Percentiles rank a stretch among this genome's conserved stretches.
phyloP scores from a whole-genome alignment of 176 grass and related monocot species.

The sorghum (Sorghum bicolor) region DNA sequence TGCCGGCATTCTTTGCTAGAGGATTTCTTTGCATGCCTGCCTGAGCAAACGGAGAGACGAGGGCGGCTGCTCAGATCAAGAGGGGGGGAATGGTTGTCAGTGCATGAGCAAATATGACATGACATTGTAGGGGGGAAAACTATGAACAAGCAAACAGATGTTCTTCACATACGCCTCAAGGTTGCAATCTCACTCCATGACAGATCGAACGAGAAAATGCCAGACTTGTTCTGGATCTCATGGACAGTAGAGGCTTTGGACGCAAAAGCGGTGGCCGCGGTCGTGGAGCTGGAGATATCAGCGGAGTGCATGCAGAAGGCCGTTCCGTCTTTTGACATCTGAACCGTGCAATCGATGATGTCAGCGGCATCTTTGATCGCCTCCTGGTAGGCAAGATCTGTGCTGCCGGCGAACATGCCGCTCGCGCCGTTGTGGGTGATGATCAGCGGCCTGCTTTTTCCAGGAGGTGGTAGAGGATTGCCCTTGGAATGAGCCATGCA shows the following conservation, averaged over 20 bases:
- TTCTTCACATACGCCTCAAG: conserved; percentile 67
- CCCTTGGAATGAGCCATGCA: conserved; percentile 77
- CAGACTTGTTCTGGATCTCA: conserved; percentile 64
- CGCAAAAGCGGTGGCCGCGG: conserved; percentile 54
- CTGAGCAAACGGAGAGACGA: conserved; percentile 51
- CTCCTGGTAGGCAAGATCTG: conserved; percentile 62
- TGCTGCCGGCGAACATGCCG: conserved; percentile 55
- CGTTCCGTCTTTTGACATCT: conserved; percentile 78
- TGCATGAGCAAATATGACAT: neutral
- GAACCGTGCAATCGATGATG: conserved; percentile 75
- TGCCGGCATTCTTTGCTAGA: conserved; percentile 68
- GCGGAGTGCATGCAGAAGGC: conserved; percentile 70
- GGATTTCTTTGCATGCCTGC: conserved; percentile 74
- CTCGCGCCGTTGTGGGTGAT: conserved; percentile 72
- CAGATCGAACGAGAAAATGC: conserved; percentile 90
- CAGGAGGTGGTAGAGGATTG: conserved; percentile 34
- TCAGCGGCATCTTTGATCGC: conserved; percentile 64
- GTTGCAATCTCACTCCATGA: conserved; percentile 83
- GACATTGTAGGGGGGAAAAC: neutral
- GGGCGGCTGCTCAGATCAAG: conserved; percentile 40
- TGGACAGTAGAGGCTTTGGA: conserved; percentile 33
- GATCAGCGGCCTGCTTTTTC: conserved; percentile 43
- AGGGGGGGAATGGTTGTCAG: neutral
- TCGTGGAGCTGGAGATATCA: conserved; percentile 61
- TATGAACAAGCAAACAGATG: conserved; percentile 2